Base-by-base conservation (phyloP, 371 early-diverging fungal species). In the Apophysomyces trapeziformis region DNA sequence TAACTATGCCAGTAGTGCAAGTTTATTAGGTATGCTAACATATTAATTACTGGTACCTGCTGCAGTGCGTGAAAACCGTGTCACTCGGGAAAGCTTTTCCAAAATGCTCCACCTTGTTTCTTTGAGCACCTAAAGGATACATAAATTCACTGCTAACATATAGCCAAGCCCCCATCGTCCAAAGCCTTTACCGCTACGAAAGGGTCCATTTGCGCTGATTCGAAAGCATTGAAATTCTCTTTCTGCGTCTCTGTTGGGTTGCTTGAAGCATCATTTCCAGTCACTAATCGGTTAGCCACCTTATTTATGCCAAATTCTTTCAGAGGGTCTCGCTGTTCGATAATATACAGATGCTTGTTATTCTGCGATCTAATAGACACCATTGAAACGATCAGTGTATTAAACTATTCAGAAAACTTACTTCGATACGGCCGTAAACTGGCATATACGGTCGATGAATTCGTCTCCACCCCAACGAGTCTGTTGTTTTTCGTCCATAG, bases 61-160 rank as follows among this genome's bases (percentile, higher is more conserved):
- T 0, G 92, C 41, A 18, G 86, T 88, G 21, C 88, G 80, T 37
- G 90, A 86, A 54, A 91, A 86, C 26, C 86, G 82, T 0, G 95
- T 92, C 1, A 95, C 92, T 36, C 85, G 85, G 0, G 94, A 89
- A 64, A 95, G 91, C 37, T 85, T 79, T 68, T 93, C 94, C 54
- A 95, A 73, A 32, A 18, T 47, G 50, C 44, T 50, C 43, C 44
- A 38, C 36, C 16, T 21, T 46, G 9, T n/a, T 36, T 39, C 54
- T 47, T 60, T 36, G 44, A 60, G 1, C 21, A 0, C 16, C 57
- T n/a, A 32, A 13, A 58, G n/a, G 14, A 3, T 5, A n/a, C 5
- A 26, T 35, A 16, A 14, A 60, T 5, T 21, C 7, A n/a, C 1
- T 26, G 32, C 32, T 4, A 43, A n/a, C 9, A 38, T 6, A 38